phyloP scores from a whole-genome alignment of 2,329 filamentous ascomycete species.

The Pseudocercospora eumusae region DNA sequence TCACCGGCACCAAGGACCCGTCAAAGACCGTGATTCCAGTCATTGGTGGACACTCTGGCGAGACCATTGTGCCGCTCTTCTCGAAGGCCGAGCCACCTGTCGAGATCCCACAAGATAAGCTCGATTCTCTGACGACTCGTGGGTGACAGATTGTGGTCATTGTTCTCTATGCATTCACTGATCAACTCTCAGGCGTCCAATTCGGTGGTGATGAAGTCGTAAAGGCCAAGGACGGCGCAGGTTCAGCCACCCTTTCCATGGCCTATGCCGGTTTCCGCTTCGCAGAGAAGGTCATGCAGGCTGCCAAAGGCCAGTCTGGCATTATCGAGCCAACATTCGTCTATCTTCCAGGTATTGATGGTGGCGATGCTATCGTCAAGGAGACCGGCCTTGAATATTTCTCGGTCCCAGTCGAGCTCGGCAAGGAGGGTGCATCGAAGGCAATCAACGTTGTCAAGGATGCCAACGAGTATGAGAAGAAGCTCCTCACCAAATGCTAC shows the following conservation, averaged over 20 bases:
- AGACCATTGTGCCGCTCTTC: constrained; percentile 97
- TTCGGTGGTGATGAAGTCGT: constrained; percentile 98
- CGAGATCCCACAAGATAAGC: constrained; percentile 82
- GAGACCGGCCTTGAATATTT: constrained; percentile 86
- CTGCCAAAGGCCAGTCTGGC: constrained; percentile 82
- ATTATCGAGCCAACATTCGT: constrained; percentile 94
- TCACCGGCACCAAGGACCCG: constrained; percentile 78
- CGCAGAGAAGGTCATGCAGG: constrained; percentile 90
- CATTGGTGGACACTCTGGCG: constrained; percentile 94
- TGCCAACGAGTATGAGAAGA: constrained; percentile 85
- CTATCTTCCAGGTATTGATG: constrained; percentile 86
- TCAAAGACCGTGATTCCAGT: constrained; percentile 84
- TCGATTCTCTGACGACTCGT: constrained; percentile 87
- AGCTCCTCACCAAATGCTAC: constrained; percentile 73
- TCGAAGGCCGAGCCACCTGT: constrained; percentile 82
- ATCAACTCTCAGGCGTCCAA: constrained; percentile 65
- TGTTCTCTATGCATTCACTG: constrained; percentile 13
- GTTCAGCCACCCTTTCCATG: constrained; percentile 91
- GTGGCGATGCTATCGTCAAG: constrained; percentile 83
- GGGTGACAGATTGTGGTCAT: constrained; percentile 37
- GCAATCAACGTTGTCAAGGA: constrained; percentile 74
- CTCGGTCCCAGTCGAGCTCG: constrained; percentile 92
- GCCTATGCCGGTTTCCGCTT: constrained; percentile 95
- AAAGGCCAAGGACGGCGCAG: constrained; percentile 88
- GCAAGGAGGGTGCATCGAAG: constrained; percentile 78